Evolutionary conservation across 169 alveolate species (phyloP), one percentile per base, ranked within the genome.

Genomic region (Ichthyophthirius multifiliis): DNA sequence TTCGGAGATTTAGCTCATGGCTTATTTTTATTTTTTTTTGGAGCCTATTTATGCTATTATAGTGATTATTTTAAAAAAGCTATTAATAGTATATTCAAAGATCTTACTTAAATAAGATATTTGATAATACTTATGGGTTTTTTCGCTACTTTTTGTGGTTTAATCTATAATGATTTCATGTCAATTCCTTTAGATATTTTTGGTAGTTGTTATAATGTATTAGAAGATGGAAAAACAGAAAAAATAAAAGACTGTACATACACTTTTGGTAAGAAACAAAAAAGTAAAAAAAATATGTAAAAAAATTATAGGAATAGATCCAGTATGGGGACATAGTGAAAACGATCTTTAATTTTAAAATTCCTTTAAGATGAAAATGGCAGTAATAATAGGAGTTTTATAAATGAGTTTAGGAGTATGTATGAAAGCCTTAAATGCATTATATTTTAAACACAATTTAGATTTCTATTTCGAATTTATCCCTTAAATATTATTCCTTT

Each of bases 1-100:
- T 99, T 97, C 84, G 99, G 99, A 0, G 99, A 99, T 88, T 95
- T 99, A 16, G 99, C 99, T 4, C 99, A 99, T 89, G 99, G 99
- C 6, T 84, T 95, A 30, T 74, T 97, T 37, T 83, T 97, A 32
- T 87, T 95, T 44, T 74, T 94, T 27, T 91, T 96, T 78, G 97
- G 98, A 35, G 45, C 63, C 31, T 65, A 65, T 15, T 45, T 83
- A n/a, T 74, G 83, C 31, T 43, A 67, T 15, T 46, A 67, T 13
- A 75, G 47, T 43, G 89, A 74, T 5, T 43, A 30, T n/a, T 45
- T 80, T 30, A 74, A 78, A 34, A 67, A 15, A 5, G 77, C 32
- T 13, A 12, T 4, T 9, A 15, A 78, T 45, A 47, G 88, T 16
- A 34, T 82, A 7, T 41, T 89, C 6, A 82, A 74, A 44, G 23